These are phyloP conservation scores for Sporobolomyces pararoseus DNA, from an alignment of 768 basidiomycete genomes.

Conservation along the genomic window DNA sequence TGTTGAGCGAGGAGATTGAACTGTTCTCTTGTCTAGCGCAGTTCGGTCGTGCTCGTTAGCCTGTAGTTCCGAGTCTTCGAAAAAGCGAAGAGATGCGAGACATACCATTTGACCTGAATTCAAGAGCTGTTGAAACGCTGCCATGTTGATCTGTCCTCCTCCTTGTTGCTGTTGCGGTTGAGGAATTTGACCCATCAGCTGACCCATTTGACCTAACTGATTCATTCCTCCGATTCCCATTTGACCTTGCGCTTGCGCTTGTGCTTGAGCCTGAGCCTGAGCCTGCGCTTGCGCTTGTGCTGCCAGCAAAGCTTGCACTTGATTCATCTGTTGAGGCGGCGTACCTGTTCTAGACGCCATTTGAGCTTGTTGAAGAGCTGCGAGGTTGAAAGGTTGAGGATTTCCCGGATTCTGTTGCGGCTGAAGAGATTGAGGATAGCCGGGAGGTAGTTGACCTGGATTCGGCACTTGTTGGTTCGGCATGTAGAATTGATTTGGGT, in stretches of 20 bases:
- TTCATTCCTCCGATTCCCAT: not conserved
- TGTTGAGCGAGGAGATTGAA: slow-evolving; percentile 13
- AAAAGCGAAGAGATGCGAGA: no score
- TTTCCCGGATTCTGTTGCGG: not conserved
- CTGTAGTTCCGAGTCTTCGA: no score
- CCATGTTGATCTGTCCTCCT: slow-evolving; percentile 23
- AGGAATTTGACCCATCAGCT: not conserved
- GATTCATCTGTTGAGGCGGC: slow-evolving; percentile 9
- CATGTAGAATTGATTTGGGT: slow-evolving; percentile 29
- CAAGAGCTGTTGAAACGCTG: slow-evolving; percentile 32
- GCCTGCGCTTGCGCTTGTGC: not conserved
- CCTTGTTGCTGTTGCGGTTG: slow-evolving; percentile 16
- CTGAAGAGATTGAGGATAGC: not conserved
- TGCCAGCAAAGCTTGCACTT: not conserved
- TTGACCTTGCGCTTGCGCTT: not conserved
- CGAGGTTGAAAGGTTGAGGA: slow-evolving; percentile 24
- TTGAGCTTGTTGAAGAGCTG: slow-evolving; percentile 19
- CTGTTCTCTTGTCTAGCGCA: slow-evolving; percentile 18
- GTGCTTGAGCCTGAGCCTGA: not conserved
- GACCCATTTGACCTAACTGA: slow-evolving; percentile 3
- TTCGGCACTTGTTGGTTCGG: slow-evolving; percentile 1
- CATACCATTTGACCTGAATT: slow-evolving; percentile 24
- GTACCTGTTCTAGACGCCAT: not conserved
- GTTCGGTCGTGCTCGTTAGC: no score
- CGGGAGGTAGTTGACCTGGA: not conserved